Base-by-base conservation (phyloP, 2,329 filamentous ascomycete genomes). In the Colletotrichum graminicola region DNA sequence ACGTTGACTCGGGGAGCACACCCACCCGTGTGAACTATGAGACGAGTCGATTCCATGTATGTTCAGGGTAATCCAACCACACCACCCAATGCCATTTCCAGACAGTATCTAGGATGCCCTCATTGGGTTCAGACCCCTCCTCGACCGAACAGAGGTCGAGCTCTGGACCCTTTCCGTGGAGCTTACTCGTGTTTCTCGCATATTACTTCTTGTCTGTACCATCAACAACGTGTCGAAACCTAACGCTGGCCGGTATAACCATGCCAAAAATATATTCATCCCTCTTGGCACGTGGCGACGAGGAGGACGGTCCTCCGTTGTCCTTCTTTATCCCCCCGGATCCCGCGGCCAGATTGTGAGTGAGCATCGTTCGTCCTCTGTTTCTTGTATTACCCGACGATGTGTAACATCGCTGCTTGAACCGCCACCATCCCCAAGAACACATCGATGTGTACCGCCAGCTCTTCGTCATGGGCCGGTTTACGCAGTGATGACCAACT, bases 1-100 rank as follows among this genome's bases (percentile, higher is more conserved):
- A 59, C 36, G 51, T 71, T 68, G 57, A 67, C 57, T 71, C 64
- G 16, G 29, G 26, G 29, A 47, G 26, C 67, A 47, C 63, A 71
- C 52, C 67, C 65, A 63, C 57, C 36, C 41, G 45, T 63, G 41
- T 34, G 26, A 45, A 57, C 41, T 26, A 62, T 68, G 59, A 71
- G 64, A 71, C 67, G 63, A 67, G 43, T 36, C 51, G 36, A 43
- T 47, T 45, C 43, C 34, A 10, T 11, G 10, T 3, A 18, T 26
- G 45, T 18, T 23, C 21, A 12, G 23, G 45, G n/a, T 41, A 51
- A n/a, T 12, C 34, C 59, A 62, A 62, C 39, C 45, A 23, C 34
- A 14, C 5, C 16, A 21, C 10, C 12, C 16, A 3, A 8, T 18
- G 5, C 47, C 34, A 14, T 39, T 18, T 51, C 23, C 16, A 32